phyloP scores from a whole-genome alignment of 2,329 filamentous ascomycete species.

The Celoporthe dispersa region DNA sequence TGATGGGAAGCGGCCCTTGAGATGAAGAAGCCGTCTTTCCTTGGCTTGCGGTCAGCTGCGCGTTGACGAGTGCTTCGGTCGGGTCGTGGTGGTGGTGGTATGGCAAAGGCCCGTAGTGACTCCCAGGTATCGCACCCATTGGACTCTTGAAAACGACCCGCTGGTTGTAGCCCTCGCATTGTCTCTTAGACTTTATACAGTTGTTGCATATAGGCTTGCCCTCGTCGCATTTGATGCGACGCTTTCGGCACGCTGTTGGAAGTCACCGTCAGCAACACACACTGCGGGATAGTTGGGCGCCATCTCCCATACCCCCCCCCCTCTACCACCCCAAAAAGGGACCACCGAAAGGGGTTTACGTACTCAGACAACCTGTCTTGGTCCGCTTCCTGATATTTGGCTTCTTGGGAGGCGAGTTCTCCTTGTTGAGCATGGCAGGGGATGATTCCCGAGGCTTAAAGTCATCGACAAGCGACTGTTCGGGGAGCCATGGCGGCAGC shows the following conservation, averaged over 20 bases:
- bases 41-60: conserved; percentile 47
- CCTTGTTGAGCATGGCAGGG: conserved; percentile 42
- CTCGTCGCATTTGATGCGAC: conserved; percentile 97
- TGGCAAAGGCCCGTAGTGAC: conserved; percentile 49
- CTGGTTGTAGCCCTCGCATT: conserved; percentile 84
- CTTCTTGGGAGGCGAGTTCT: conserved; percentile 52
- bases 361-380: conserved; percentile 91
- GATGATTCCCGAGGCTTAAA: conserved; percentile 40
- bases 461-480: conserved; percentile 31
- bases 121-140: conserved; percentile 60
- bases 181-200: conserved; percentile 82
- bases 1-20: conserved; percentile 45
- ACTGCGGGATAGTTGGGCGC: not conserved
- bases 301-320: no score
- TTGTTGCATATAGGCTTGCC: conserved; percentile 81
- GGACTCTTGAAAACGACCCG: conserved; percentile 80
- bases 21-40: conserved; percentile 45
- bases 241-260: conserved; percentile 78
- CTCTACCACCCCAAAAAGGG: conserved; percentile 5
- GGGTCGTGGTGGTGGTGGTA: conserved; percentile 47
- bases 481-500: conserved; percentile 20
- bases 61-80: conserved; percentile 50
- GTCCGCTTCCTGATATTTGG: conserved; percentile 69
- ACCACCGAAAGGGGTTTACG: conserved; percentile 40
- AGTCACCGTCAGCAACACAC: conserved; percentile 27